Evolutionary conservation across 1,284 basidiomycete genomes (phyloP).

Genomic region (Pseudozyma hubeiensis): DNA sequence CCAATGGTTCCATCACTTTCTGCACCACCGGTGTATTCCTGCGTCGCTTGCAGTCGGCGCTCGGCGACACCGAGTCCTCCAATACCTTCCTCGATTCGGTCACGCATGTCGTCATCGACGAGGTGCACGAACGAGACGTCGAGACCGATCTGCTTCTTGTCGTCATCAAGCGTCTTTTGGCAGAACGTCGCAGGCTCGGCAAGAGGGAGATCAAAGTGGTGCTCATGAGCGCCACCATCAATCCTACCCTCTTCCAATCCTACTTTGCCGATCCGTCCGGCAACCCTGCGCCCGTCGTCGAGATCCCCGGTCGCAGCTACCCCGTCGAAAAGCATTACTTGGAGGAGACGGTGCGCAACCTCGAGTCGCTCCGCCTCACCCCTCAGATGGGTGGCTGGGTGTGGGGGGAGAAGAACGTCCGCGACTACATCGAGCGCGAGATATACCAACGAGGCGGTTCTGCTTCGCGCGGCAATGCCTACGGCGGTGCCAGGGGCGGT

Average conservation of each 20-base stretch:
- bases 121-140: constrained; percentile 95
- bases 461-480: constrained; percentile 15
- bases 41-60: constrained; percentile 83
- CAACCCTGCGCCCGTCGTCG: constrained; percentile 79
- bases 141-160: constrained; percentile 93
- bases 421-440: constrained; percentile 81
- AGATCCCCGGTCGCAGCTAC: constrained; percentile 91
- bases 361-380: constrained; percentile 53
- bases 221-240: constrained; percentile 96
- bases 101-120: constrained; percentile 92
- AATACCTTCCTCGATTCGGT: constrained; percentile 77
- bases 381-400: constrained; percentile 75
- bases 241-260: constrained; percentile 85
- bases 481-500: constrained; percentile 2
- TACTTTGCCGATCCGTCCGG: constrained; percentile 79
- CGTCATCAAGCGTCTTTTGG: constrained; percentile 86
- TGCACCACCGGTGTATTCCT: constrained; percentile 94
- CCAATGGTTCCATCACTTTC: constrained; percentile 86
- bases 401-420: constrained; percentile 80
- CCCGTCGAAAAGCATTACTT: constrained; percentile 85
- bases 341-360: constrained; percentile 77
- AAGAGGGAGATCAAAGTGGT: constrained; percentile 85
- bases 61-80: constrained; percentile 69
- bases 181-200: constrained; percentile 77
- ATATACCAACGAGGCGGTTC: constrained; percentile 48